These are phyloP conservation scores for Podospora comata DNA, from an alignment of 495 filamentous ascomycete genomes.

Conservation along the genomic window DNA sequence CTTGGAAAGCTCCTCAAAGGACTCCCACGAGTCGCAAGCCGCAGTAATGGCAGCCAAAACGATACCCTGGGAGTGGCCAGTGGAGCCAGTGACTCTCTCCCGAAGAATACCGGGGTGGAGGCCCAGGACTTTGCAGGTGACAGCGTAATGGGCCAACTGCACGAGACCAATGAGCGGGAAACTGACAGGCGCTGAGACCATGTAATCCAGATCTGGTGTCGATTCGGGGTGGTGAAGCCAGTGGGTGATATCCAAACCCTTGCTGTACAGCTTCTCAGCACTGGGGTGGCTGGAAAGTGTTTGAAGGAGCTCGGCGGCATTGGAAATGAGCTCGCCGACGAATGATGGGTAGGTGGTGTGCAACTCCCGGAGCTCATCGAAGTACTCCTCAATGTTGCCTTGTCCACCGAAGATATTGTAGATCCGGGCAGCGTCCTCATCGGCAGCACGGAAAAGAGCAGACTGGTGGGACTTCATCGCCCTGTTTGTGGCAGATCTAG, in stretches of 20 bases:
- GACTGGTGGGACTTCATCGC: conserved; percentile 87
- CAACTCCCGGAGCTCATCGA: conserved; percentile 89
- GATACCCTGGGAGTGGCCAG: conserved; percentile 95
- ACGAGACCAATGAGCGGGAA: conserved; percentile 94
- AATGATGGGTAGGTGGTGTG: conserved; percentile 88
- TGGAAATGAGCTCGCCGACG: conserved; percentile 74
- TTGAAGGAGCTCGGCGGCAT: conserved; percentile 78
- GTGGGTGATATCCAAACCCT: conserved; percentile 87
- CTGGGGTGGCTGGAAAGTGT: conserved; percentile 78
- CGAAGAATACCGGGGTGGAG: conserved; percentile 80
- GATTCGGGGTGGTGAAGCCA: conserved; percentile 86
- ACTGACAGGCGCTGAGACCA: conserved; percentile 95
- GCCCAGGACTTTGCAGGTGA: conserved; percentile 87
- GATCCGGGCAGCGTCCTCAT: conserved; percentile 70
- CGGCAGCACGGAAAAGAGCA: conserved; percentile 83
- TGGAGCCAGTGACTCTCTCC: conserved; percentile 77
- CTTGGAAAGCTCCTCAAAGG: conserved; percentile 71
- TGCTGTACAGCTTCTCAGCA: conserved; percentile 91
- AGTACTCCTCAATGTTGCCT: conserved; percentile 99
- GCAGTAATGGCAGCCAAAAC: conserved; percentile 92
- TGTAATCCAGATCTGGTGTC: conserved; percentile 91
- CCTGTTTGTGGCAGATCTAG: conserved; percentile 75
- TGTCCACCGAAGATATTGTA: conserved; percentile 98
- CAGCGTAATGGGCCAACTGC: conserved; percentile 88
- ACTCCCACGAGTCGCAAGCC: conserved; percentile 82